Base-by-base conservation (phyloP, 2,329 filamentous ascomycete genomes). In the Aspergillus hortae region DNA sequence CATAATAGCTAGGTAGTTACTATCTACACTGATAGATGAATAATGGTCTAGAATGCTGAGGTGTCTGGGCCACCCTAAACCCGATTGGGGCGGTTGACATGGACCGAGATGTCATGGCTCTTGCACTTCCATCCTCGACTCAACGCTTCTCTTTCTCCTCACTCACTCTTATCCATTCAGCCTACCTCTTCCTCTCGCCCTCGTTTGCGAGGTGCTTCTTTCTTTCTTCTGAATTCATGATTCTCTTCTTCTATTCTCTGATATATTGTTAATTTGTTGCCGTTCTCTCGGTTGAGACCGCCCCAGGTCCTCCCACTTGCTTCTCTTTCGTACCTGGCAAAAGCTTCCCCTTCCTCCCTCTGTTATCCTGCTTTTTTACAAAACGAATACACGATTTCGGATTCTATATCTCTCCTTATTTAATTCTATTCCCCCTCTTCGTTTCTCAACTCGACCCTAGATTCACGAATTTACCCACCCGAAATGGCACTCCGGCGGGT, bases 401-500 rank as follows among this genome's bases (percentile, higher is more conserved):
- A 10, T 30, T 30, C 10, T 30, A 30, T 30, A 30, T 11, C 27
- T 9, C 40, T 21, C 40, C 40, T 42, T 17, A 38, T 38, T 17
- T 17, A 38, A 30, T 30, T 38, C 14, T 38, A 19, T 38, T 17
- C 2, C 12, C 11, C 11, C 12, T 38, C 35, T 38, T n/a, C 35
- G 15, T 11, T 15, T 38, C 33, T 38, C 23, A 19, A 11, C 12
- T 27, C 35, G 17, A 40, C 33, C n/a, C 27, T 17, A 32, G 32
- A 9, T 42, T 47, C 41, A 33, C 19, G 44, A 30, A 44, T 53
- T 55, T 33, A n/a, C 43, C 43, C 46, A 36, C 33, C 38, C 38
- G n/a, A 41, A 56, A 78, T 78, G 75, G 73, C 71, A 62, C 68
- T 69, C 51, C 69, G 66, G 62, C 68, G 70, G 63, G 73, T 69